Base-by-base conservation (phyloP, 148 eudicot genomes). In the Selenicereus undatus region DNA sequence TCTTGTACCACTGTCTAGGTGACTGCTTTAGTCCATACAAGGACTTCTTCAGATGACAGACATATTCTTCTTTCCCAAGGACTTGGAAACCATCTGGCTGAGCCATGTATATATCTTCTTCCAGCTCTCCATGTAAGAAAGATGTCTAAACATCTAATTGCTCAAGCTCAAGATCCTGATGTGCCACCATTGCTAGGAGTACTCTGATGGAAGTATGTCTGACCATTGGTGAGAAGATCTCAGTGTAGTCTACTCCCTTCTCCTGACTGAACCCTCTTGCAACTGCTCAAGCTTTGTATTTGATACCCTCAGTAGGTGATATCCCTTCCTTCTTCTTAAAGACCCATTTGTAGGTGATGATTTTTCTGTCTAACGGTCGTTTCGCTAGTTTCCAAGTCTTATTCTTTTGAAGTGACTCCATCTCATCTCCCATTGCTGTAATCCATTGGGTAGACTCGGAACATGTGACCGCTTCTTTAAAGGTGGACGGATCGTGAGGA, bases 391-490 rank as follows among this genome's bases (percentile, higher is more conserved):
- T 9, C 71, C 71, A 78, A 60, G 80, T 32, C 54, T 78, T 14
- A 35, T 78, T 36, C 54, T 78, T 64, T 65, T n/a, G 29, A 81
- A n/a, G n/a, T n/a, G n/a, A n/a, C n/a, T n/a, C n/a, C n/a, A n/a
- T n/a, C n/a, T n/a, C n/a, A n/a, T n/a, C 71, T 43, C 71, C 82
- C 64, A 73, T 74, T 42, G 73, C 42, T 35, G 16, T 73, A 81
- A 42, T 12, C 29, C 71, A 80, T 32, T 73, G 35, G 65, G 73
- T n/a, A 27, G 54, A 62, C 32, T 36, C 39, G 39, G 11, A 8
- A 8, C 73, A 7, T 54, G 42, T 54, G 3, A 74, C 8, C 0
- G 13, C 73, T 29, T 35, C 78, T 24, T 64, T 73, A 5, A 56
- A 80, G 32, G 78, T 80, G 72, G 78, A 73, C 10, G 78, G 36